Conservation (phyloP, 305 asterid genomes). For the Fraxinus sp. region DNA sequence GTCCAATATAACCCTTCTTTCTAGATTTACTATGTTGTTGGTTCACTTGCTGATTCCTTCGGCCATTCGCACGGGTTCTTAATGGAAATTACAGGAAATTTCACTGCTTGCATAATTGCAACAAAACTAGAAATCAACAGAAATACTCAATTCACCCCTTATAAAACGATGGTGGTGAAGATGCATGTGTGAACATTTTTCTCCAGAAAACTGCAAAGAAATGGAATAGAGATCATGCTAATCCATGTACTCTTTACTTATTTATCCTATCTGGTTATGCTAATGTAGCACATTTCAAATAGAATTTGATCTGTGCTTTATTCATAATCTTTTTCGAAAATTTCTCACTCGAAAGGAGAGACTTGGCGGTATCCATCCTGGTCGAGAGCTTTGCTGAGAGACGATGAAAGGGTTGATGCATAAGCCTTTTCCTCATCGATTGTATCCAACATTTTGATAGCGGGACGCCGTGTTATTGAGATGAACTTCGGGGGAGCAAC, state of each 20-base stretch:
- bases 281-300: background rate
- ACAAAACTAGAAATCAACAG: background rate
- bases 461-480: conserved; percentile 40
- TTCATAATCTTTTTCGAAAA: background rate
- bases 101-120: background rate
- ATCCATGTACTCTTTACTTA: background rate
- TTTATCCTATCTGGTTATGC: background rate
- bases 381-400: conserved; percentile 20
- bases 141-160: conserved; percentile 13
- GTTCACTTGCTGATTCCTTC: background rate
- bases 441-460: conserved; percentile 42
- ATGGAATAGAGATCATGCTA: background rate
- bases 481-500: conserved; percentile 50
- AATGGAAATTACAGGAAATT: background rate
- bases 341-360: conserved; percentile 30
- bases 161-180: conserved; percentile 2
- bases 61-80: background rate
- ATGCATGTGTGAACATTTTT: background rate
- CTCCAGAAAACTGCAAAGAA: background rate
- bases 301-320: background rate
- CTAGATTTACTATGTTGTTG: background rate
- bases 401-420: conserved; percentile 28
- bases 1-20: background rate
- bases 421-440: conserved; percentile 58
- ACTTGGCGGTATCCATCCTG: conserved; percentile 22